Percentiles rank a stretch among this genome's conserved stretches.
These are phyloP conservation scores for Cyanidium caldarium DNA, from an alignment of 23 red algal species.

Conservation along the genomic window DNA sequence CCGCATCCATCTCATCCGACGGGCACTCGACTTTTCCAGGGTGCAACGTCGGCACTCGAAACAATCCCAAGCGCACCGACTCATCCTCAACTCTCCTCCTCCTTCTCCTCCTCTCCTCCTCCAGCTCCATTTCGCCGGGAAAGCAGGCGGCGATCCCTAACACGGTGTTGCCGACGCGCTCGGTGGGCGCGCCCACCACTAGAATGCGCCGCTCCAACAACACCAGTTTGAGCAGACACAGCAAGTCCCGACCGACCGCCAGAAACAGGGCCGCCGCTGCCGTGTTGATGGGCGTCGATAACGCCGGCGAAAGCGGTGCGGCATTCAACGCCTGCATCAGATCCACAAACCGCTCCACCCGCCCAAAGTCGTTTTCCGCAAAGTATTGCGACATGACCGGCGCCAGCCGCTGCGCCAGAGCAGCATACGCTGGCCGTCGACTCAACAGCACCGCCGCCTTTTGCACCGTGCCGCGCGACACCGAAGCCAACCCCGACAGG, in stretches of 20 bases:
- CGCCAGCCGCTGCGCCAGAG: neutral
- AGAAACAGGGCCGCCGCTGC: neutral
- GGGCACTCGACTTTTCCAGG: neutral
- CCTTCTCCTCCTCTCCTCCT: neutral
- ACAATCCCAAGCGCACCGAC: neutral
- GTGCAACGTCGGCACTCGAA: neutral
- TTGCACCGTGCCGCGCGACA: neutral
- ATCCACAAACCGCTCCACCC: neutral
- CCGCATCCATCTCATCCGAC: neutral
- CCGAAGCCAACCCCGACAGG: neutral
- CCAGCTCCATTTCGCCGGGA: neutral
- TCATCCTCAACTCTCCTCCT: neutral
- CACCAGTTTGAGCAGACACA: neutral
- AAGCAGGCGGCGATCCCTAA: neutral
- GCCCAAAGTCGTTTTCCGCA: neutral
- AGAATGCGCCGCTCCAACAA: neutral
- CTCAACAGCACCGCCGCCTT: neutral
- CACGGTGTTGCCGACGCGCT: neutral
- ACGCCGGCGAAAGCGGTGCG: neutral
- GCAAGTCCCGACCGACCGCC: neutral
- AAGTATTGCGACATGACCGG: neutral
- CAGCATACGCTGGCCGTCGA: neutral
- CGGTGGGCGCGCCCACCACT: neutral
- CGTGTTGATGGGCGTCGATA: neutral
- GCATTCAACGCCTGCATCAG: neutral